These are phyloP conservation scores for Ustilago shanxiensis DNA, from an alignment of 1,284 basidiomycete genomes.

Conservation along the genomic window DNA sequence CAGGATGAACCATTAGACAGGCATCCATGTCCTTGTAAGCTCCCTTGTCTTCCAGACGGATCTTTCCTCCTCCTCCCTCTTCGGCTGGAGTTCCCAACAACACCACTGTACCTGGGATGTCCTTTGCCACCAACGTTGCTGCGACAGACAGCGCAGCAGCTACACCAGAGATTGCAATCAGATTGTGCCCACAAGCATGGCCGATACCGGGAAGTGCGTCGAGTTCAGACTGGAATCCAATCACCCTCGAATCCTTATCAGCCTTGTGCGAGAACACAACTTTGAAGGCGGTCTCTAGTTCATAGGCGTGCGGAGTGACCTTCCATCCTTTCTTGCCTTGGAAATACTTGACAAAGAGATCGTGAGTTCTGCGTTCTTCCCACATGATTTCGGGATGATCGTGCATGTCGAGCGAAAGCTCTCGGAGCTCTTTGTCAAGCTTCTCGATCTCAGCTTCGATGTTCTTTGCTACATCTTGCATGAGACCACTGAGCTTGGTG, in stretches of 20 bases:
- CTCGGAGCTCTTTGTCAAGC: slow-evolving; percentile 62
- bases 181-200: slow-evolving; percentile 85
- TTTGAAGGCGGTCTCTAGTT: slow-evolving; percentile 78
- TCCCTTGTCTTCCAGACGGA: slow-evolving; percentile 78
- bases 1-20: slow-evolving; percentile 77
- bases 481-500: slow-evolving; percentile 19
- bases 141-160: slow-evolving; percentile 81
- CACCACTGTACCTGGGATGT: slow-evolving; percentile 80
- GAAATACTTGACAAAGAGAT: slow-evolving; percentile 60
- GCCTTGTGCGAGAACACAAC: slow-evolving; percentile 75
- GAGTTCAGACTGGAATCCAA: slow-evolving; percentile 77
- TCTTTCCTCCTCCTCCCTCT: slow-evolving; percentile 83
- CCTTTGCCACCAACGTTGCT: slow-evolving; percentile 76
- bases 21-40: slow-evolving; percentile 82
- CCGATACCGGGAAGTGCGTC: slow-evolving; percentile 71
- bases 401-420: slow-evolving; percentile 68
- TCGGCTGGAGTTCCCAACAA: slow-evolving; percentile 90
- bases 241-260: slow-evolving; percentile 38
- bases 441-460: slow-evolving; percentile 55
- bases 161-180: slow-evolving; percentile 84
- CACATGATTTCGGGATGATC: slow-evolving; percentile 68
- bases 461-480: slow-evolving; percentile 39
- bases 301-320: slow-evolving; percentile 65
- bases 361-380: slow-evolving; percentile 62
- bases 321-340: slow-evolving; percentile 55